These are phyloP conservation scores for Cystobasidium tubakii DNA, from an alignment of 768 basidiomycete species.

Conservation along the genomic window DNA sequence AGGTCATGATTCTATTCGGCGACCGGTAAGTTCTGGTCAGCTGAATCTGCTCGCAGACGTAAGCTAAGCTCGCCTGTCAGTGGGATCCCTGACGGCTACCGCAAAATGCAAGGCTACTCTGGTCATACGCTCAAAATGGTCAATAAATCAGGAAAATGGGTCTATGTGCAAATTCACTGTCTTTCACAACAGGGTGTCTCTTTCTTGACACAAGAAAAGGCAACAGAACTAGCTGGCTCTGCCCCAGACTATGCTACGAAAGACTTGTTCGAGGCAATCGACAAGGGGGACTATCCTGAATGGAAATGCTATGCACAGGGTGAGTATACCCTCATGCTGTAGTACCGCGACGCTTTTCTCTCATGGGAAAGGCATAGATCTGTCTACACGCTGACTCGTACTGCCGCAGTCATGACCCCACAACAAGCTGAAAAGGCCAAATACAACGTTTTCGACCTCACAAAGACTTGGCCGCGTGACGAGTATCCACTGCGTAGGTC, in stretches of 20 bases:
- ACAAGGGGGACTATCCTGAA: slow-evolving; percentile 49
- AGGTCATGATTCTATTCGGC: slow-evolving; percentile 53
- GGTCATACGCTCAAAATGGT: slow-evolving; percentile 53
- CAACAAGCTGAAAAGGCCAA: slow-evolving; percentile 79
- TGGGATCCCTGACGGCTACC: slow-evolving; percentile 55
- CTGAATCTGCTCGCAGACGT: neutral
- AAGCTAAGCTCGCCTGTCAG: slow-evolving; percentile 36
- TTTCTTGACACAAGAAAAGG: slow-evolving; percentile 66
- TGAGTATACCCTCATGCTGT: too few relatives aligned
- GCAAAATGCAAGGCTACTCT: slow-evolving; percentile 83
- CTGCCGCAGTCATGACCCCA: slow-evolving; percentile 62
- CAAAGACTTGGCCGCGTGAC: slow-evolving; percentile 56
- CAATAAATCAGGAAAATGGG: slow-evolving; percentile 48
- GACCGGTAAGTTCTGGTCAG: slow-evolving; percentile 43
- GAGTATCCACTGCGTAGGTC: slow-evolving; percentile 49
- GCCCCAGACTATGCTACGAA: slow-evolving; percentile 52
- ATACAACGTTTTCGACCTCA: slow-evolving; percentile 81
- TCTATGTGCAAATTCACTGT: slow-evolving; percentile 51
- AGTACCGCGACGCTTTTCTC: too few relatives aligned
- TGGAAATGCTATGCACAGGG: slow-evolving; percentile 57
- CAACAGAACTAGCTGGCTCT: slow-evolving; percentile 62
- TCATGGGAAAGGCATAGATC: neutral
- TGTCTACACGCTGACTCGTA: neutral
- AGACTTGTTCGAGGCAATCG: slow-evolving; percentile 52
- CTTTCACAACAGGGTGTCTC: slow-evolving; percentile 50